Percentiles rank a stretch among this genome's conserved stretches.
Evolutionary conservation across 495 filamentous ascomycete genomes (phyloP).

Genomic region (Penicillium soppii): DNA sequence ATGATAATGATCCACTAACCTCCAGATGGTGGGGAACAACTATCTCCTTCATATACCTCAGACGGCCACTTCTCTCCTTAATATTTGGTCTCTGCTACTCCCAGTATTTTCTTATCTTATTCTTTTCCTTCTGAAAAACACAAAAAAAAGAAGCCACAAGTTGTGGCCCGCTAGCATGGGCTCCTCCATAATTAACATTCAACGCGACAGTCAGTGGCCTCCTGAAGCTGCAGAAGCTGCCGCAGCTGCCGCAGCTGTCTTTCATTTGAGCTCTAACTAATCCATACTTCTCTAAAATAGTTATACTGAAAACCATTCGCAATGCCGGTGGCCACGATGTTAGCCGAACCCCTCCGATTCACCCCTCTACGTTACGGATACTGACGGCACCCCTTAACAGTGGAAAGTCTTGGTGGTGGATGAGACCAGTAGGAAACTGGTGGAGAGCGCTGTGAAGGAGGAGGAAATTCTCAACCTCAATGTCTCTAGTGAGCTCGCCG

Average conservation of each 20-base stretch:
- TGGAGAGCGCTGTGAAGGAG: constrained; percentile 85
- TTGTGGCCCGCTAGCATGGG: constrained; percentile 46
- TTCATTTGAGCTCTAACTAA: constrained; percentile 8
- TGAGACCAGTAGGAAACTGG: constrained; percentile 70
- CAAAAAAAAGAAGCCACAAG: constrained; percentile 16
- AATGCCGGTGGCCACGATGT: constrained; percentile 60
- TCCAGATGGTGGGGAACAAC: constrained; percentile 35
- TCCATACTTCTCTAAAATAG: constrained; percentile 25
- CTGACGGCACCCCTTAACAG: constrained; percentile 48
- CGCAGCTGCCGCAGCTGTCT: no score
- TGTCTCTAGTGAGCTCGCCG: constrained; percentile 73
- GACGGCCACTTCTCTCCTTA: constrained; percentile 15
- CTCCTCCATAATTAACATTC: constrained; percentile 50
- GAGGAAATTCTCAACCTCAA: constrained; percentile 95
- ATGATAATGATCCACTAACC: constrained; percentile 34
- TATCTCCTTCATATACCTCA: constrained; percentile 32
- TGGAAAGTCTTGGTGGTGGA: constrained; percentile 96
- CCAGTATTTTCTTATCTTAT: background rate
- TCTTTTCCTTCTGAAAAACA: background rate
- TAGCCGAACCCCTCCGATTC: constrained; percentile 22
- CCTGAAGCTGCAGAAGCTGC: no score
- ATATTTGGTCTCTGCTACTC: background rate
- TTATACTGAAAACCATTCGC: constrained; percentile 59
- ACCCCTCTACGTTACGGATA: constrained; percentile 25
- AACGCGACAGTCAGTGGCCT: constrained; percentile 48